phyloP scores from a whole-genome alignment of 495 filamentous ascomycete species.

The Xylaria bambusicola region DNA sequence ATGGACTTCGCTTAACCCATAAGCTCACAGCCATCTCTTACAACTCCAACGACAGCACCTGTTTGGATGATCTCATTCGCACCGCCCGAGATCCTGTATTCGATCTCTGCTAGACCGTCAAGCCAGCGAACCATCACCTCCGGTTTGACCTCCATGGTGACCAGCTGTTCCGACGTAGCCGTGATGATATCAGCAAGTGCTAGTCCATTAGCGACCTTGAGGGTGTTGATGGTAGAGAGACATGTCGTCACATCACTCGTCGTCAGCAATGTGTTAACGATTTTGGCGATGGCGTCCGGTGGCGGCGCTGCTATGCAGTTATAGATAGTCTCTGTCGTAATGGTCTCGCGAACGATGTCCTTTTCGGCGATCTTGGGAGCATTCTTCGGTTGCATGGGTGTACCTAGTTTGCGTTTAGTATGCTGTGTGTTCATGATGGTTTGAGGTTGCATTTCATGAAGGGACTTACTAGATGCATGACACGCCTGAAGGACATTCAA shows the following conservation, averaged over 20 bases:
- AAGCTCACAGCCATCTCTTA: constrained; percentile 83
- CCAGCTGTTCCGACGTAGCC: constrained; percentile 76
- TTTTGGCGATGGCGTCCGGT: constrained; percentile 82
- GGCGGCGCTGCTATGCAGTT: constrained; percentile 96
- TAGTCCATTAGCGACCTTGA: constrained; percentile 85
- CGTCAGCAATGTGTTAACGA: constrained; percentile 76
- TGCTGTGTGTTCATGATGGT: neutral
- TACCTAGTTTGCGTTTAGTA: constrained; percentile 48
- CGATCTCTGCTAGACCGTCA: constrained; percentile 87
- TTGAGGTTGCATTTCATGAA: constrained; percentile 12
- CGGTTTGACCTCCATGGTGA: constrained; percentile 78
- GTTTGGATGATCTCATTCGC: constrained; percentile 91
- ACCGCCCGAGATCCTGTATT: constrained; percentile 86
- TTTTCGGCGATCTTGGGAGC: constrained; percentile 58
- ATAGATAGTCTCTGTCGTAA: constrained; percentile 91
- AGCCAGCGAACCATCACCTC: constrained; percentile 90
- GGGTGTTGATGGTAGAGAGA: constrained; percentile 77
- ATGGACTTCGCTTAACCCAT: constrained; percentile 39
- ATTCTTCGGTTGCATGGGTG: constrained; percentile 68
- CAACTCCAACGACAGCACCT: constrained; percentile 84
- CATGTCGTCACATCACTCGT: constrained; percentile 86
- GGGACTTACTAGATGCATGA: constrained; percentile 77
- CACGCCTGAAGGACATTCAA: constrained; percentile 96
- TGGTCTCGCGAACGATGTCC: constrained; percentile 71
- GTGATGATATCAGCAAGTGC: constrained; percentile 93